phyloP scores from a whole-genome alignment of 2,329 filamentous ascomycete genomes.

The Lachnellula suecica region DNA sequence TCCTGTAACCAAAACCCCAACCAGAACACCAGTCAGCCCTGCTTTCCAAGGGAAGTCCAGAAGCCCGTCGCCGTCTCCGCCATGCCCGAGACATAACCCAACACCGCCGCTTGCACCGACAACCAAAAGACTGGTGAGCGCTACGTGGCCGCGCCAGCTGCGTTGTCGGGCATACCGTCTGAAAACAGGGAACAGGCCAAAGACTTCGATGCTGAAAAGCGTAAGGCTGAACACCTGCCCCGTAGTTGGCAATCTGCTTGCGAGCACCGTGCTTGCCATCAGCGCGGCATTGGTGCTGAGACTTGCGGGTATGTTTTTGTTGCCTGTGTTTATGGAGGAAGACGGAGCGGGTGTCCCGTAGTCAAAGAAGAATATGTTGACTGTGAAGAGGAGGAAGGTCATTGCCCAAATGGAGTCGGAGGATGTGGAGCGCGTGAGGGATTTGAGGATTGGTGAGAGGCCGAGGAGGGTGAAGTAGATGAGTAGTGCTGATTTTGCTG shows the following conservation, averaged over 20 bases:
- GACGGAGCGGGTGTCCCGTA: slow-evolving; percentile 65
- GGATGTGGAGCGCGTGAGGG: slow-evolving; percentile 88
- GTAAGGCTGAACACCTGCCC: slow-evolving; percentile 94
- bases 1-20: slow-evolving; percentile 72
- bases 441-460: slow-evolving; percentile 92
- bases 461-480: slow-evolving; percentile 93
- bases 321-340: slow-evolving; percentile 47
- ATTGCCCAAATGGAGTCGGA: slow-evolving; percentile 97
- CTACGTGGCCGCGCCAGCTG: slow-evolving; percentile 77
- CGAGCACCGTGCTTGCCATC: slow-evolving; percentile 94
- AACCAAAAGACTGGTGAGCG: slow-evolving; percentile 74
- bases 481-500: slow-evolving; percentile 86
- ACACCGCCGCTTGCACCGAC: slow-evolving; percentile 78
- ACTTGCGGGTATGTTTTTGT: slow-evolving; percentile 48
- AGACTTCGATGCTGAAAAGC: slow-evolving; percentile 95
- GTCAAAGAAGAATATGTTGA: slow-evolving; percentile 98
- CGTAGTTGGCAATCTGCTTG: slow-evolving; percentile 83
- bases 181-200: slow-evolving; percentile 96
- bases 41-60: slow-evolving; percentile 41
- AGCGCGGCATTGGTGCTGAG: slow-evolving; percentile 93
- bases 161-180: slow-evolving; percentile 81
- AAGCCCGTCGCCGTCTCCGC: slow-evolving; percentile 52
- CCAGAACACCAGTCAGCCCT: slow-evolving; percentile 63
- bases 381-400: slow-evolving; percentile 86
- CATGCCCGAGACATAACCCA: slow-evolving; percentile 55